Percentiles rank a stretch among this genome's conserved stretches.
Conservation (phyloP, 257 asterid genomes). For the Penstemon davidsonii region DNA sequence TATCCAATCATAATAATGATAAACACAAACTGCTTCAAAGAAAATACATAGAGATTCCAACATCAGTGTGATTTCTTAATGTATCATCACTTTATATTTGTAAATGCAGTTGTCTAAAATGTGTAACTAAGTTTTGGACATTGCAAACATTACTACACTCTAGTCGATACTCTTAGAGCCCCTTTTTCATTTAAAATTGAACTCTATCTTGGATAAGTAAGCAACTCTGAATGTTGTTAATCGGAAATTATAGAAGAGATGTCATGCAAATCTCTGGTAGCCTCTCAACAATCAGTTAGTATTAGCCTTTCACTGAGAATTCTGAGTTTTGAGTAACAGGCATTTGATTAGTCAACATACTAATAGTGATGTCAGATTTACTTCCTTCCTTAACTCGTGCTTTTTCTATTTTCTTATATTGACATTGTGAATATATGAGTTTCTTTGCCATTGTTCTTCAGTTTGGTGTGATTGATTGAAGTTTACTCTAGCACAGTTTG, state of each 20-base stretch:
- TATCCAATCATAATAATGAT: not conserved
- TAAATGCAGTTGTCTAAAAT: not conserved
- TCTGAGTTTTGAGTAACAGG: conserved; percentile 5
- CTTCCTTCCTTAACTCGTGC: not conserved
- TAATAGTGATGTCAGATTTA: not conserved
- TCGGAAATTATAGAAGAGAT: not conserved
- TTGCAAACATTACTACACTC: not conserved
- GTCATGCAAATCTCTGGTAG: not conserved
- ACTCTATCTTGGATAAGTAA: not conserved
- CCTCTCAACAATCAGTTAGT: not conserved
- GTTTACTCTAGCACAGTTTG: not conserved
- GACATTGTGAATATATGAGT: not conserved
- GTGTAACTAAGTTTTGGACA: not conserved
- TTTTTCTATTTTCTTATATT: not conserved
- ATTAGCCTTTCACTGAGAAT: not conserved
- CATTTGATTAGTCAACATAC: conserved; percentile 10
- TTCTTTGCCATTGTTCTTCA: not conserved
- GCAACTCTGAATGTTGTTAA: conserved; percentile 7
- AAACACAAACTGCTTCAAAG: not conserved
- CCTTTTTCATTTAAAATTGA: not conserved
- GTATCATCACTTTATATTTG: conserved; percentile 7
- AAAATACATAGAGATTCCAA: not conserved
- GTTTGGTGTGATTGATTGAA: not conserved
- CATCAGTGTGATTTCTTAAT: not conserved
- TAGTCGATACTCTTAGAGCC: not conserved